Base-by-base conservation (phyloP, 768 basidiomycete genomes). In the Mrakia hoshinonis region DNA sequence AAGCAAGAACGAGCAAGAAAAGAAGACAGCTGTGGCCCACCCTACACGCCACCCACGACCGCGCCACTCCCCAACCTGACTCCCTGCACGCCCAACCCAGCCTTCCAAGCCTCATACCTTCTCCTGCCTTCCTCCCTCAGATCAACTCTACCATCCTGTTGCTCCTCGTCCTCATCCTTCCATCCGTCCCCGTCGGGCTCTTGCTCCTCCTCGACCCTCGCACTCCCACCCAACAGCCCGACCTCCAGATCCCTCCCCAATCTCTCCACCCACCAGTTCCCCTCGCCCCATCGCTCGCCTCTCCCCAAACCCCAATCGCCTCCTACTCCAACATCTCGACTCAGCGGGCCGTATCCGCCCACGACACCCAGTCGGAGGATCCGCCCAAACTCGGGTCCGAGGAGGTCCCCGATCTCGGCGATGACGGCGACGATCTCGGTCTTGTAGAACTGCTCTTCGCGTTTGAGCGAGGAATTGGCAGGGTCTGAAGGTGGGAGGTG, bases 71-170 rank as follows among this genome's bases (percentile, higher is more conserved):
- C 43, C 43, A 43, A 43, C 55, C 55, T 60, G 29, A 60, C 55
- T 13, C 55, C 55, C 55, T 60, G 55, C 34, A 60, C 55, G 1
- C 55, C 55, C 34, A 60, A 9, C 34, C 55, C 55, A 13, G 55
- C 55, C 34, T 60, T 60, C 55, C 55, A 60, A 13, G 55, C 55
- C 34, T 31, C 55, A 9, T 60, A 60, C 31, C 55, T 58, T 26
- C 54, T 58, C 54, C 54, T 58, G 3, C 54, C 54, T 10, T 58
- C 54, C 54, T 58, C 54, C 54, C 31, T 58, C 24, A 58, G 29
- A 58, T 58, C 54, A 34, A 26, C 31, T 26, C 54, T 34, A 29
- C 54, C 54, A 3, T 58, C 54, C 54, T 29, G 26, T 10, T 5
- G 10, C 54, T 34, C 54, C 29, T 31, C 29, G 24, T 29, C 10